Percentiles rank a stretch among this genome's conserved stretches.
Evolutionary conservation across 805 yeast species (phyloP).

Genomic region (Ogataea philodendri): DNA sequence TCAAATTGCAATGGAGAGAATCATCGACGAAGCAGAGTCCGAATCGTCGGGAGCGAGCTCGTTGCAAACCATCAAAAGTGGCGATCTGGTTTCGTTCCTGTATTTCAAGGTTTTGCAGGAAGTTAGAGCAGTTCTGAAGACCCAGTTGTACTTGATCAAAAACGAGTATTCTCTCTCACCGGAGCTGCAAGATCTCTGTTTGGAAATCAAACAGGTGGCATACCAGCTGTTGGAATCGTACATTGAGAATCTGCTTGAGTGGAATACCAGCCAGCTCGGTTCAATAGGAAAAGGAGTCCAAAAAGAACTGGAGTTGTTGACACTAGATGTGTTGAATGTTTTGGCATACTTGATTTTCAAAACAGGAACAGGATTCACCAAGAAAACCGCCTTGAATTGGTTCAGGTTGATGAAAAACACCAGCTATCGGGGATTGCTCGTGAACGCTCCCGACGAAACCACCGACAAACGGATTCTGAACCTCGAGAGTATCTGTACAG

Average conservation of each 20-base stretch:
- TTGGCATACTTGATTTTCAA: constrained; percentile 29
- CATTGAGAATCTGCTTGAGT: constrained; percentile 17
- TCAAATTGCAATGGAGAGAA: constrained; percentile 37
- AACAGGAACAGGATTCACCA: constrained; percentile 24
- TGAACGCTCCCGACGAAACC: constrained; percentile 28
- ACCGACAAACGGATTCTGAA: constrained; percentile 22
- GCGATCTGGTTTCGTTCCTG: constrained; percentile 36
- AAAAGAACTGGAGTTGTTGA: constrained; percentile 16
- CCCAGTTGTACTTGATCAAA: constrained; percentile 37
- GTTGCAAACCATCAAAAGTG: constrained; percentile 33
- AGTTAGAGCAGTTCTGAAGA: constrained; percentile 46
- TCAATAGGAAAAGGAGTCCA: constrained; percentile 17
- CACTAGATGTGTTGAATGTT: constrained; percentile 27
- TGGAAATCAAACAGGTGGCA: constrained; percentile 31
- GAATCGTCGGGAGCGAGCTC: constrained; percentile 22
- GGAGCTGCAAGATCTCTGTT: constrained; percentile 38
- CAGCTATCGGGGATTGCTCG: constrained; percentile 18
- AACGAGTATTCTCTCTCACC: constrained; percentile 20
- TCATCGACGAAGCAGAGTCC: constrained; percentile 33
- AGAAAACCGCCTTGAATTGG: constrained; percentile 48
- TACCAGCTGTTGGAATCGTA: constrained; percentile 34
- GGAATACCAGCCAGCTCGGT: constrained; percentile 12
- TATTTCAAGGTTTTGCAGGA: constrained; percentile 46
- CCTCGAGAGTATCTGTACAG: constrained; percentile 47
- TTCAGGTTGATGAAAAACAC: constrained; percentile 46